A percentile compares a stretch with the other conserved stretches of the same genome.
Conservation (phyloP, 768 basidiomycete genomes). For the Lactarius pseudohatsudake region DNA sequence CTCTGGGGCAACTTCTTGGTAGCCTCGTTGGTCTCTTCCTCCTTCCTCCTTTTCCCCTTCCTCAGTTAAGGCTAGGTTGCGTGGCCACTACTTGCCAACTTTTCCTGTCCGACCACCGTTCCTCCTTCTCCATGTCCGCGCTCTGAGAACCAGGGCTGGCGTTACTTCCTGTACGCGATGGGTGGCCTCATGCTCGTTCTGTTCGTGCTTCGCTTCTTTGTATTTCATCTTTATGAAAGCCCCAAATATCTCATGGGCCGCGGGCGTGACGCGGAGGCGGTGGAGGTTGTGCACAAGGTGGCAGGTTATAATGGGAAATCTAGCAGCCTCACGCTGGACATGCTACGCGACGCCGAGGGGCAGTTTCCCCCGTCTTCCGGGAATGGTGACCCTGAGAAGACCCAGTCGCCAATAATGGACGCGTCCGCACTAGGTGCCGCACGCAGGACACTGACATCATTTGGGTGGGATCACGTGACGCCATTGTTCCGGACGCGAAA, state of each 20-base stretch:
- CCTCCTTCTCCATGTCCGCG: slow-evolving; percentile 41
- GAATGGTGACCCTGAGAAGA: slow-evolving; percentile 22
- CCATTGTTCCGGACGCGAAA: slow-evolving; percentile 51
- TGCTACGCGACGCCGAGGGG: slow-evolving; percentile 39
- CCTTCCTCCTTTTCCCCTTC: background rate
- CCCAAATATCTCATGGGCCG: slow-evolving; percentile 73
- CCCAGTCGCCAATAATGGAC: slow-evolving; percentile 33
- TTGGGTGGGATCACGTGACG: slow-evolving; percentile 45
- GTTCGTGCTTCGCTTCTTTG: slow-evolving; percentile 61
- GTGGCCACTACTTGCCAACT: slow-evolving; percentile 71
- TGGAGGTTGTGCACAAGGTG: slow-evolving; percentile 61
- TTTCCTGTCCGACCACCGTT: slow-evolving; percentile 50
- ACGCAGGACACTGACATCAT: slow-evolving; percentile 40
- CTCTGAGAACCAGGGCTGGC: slow-evolving; percentile 67
- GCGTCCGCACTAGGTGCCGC: slow-evolving; percentile 41
- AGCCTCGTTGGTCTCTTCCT: slow-evolving; percentile 38
- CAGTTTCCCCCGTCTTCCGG: slow-evolving; percentile 7
- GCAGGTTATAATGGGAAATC: slow-evolving; percentile 59
- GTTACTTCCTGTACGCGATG: slow-evolving; percentile 72
- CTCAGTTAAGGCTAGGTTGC: slow-evolving; percentile 46
- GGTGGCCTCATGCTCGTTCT: slow-evolving; percentile 67
- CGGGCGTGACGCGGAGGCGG: slow-evolving; percentile 60
- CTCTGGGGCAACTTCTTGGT: slow-evolving; percentile 68
- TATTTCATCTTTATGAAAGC: slow-evolving; percentile 66
- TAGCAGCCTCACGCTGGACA: slow-evolving; percentile 50